Evolutionary conservation across 306 rosid genomes (phyloP).

Genomic region (Gillenia trifoliata): DNA sequence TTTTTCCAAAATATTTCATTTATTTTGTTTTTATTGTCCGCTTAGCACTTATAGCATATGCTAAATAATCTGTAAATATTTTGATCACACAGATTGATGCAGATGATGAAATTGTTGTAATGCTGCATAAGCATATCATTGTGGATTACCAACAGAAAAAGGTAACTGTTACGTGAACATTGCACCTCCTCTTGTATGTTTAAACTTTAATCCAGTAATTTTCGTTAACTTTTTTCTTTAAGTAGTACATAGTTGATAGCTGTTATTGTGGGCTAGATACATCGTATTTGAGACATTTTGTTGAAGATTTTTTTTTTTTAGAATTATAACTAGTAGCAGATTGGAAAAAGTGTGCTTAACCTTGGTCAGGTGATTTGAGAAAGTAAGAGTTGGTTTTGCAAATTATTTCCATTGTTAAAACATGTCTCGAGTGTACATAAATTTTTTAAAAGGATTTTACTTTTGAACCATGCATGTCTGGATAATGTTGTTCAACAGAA

Average conservation of each 20-base stretch:
- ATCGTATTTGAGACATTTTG: not conserved
- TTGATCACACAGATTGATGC: constrained; percentile 57
- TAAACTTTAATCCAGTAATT: not conserved
- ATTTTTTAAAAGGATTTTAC: not conserved
- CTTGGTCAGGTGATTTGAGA: not conserved
- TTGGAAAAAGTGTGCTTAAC: not conserved
- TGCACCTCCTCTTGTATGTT: constrained; percentile 3
- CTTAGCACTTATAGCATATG: not conserved
- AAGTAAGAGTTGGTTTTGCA: not conserved
- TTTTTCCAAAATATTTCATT: too few relatives aligned
- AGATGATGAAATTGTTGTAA: constrained; percentile 43
- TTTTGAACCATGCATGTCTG: not conserved
- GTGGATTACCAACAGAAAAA: constrained; percentile 77
- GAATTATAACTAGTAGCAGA: not conserved
- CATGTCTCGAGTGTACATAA: not conserved
- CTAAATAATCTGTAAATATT: not conserved
- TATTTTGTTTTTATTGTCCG: not conserved
- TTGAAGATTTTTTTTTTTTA: not conserved
- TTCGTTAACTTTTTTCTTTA: not conserved
- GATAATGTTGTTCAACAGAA: not conserved
- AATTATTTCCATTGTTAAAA: not conserved
- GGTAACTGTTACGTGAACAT: constrained; percentile 36
- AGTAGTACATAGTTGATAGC: not conserved
- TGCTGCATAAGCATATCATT: constrained; percentile 67
- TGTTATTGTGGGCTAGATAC: not conserved